These are phyloP conservation scores for Helianthus annuus DNA, from an alignment of 129 eudicot species.

Conservation along the genomic window DNA sequence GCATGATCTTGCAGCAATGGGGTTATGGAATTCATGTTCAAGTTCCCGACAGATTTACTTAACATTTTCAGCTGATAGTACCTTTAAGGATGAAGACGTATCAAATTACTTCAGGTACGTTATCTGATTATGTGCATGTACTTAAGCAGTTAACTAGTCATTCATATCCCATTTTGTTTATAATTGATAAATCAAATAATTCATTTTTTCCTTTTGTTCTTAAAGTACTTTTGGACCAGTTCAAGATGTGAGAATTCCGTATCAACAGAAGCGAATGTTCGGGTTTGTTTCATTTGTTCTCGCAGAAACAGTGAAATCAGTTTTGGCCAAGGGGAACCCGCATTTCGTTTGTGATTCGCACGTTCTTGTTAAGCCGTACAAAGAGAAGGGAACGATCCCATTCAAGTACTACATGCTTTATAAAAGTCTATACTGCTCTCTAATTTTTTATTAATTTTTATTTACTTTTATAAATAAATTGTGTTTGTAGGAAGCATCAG, in stretches of 20 bases:
- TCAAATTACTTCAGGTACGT: background rate
- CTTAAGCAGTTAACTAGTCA: no score
- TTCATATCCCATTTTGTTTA: background rate
- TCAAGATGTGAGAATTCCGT: conserved; percentile 86
- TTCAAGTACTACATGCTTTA: background rate
- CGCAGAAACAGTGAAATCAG: conserved; percentile 71
- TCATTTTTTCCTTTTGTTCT: conserved; percentile 1
- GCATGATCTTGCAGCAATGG: background rate
- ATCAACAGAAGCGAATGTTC: conserved; percentile 86
- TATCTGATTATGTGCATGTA: background rate
- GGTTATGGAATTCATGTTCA: background rate
- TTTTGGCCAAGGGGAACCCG: conserved; percentile 80
- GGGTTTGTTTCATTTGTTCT: conserved; percentile 77
- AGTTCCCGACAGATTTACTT: background rate
- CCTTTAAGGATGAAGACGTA: background rate
- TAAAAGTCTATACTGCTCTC: no score
- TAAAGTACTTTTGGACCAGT: conserved; percentile 70
- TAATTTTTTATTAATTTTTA: no score
- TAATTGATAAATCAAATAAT: background rate
- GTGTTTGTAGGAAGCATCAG: no score
- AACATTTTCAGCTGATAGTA: background rate
- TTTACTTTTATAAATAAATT: no score
- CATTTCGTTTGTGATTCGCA: conserved; percentile 74
- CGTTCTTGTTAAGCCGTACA: conserved; percentile 43
- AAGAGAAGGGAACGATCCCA: conserved; percentile 49